These are phyloP conservation scores for Themeda triandra DNA, from an alignment of 176 grass and related monocot species.

Conservation along the genomic window DNA sequence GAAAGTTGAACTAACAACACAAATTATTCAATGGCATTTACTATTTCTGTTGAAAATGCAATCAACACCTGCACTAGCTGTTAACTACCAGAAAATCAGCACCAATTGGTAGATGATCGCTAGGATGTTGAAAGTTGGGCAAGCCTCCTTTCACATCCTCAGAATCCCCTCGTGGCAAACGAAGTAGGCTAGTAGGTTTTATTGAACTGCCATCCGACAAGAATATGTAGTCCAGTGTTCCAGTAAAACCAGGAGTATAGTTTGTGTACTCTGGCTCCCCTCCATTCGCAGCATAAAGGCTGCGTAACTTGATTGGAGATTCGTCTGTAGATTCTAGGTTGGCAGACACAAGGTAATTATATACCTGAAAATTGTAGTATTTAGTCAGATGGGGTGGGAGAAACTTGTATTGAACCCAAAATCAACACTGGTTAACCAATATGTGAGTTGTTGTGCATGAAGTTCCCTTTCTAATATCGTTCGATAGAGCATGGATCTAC, in stretches of 20 bases:
- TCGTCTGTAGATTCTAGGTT: conserved; percentile 20
- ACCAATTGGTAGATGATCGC: conserved; percentile 89
- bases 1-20: neutral
- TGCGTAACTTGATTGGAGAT: conserved; percentile 48
- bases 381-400: neutral
- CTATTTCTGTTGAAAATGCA: neutral
- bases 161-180: conserved; percentile 51
- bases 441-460: neutral
- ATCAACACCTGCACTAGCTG: conserved; percentile 1
- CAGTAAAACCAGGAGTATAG: conserved; percentile 85
- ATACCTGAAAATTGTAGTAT: conserved; percentile 61
- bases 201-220: conserved; percentile 33
- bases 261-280: conserved; percentile 88
- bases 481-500: conserved; percentile 23
- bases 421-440: neutral
- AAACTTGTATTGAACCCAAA: neutral
- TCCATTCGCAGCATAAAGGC: conserved; percentile 77
- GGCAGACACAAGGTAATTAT: conserved; percentile 56
- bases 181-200: conserved; percentile 69
- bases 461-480: neutral
- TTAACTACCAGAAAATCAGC: conserved; percentile 56
- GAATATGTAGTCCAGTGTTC: conserved; percentile 87
- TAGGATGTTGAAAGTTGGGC: conserved; percentile 80
- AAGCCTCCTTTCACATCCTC: conserved; percentile 60
- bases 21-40: neutral